phyloP scores from a whole-genome alignment of 106 monocot genomes.

The Acorus calamus region DNA sequence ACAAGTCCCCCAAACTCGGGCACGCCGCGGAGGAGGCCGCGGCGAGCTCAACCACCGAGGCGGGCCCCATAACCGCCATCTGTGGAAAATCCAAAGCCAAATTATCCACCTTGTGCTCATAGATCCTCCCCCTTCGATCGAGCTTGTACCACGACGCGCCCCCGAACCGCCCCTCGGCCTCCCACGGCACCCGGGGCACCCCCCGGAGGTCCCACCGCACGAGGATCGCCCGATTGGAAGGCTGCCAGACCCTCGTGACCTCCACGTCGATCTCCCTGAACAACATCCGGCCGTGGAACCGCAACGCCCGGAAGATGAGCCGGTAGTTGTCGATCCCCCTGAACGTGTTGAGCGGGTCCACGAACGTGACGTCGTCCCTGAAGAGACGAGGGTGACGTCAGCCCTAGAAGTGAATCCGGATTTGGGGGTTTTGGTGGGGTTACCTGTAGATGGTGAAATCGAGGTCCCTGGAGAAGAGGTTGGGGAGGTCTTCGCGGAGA shows the following conservation, averaged over 20 bases:
- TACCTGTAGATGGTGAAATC: conserved; percentile 88
- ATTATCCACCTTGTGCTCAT: conserved; percentile 88
- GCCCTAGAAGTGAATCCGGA: neutral
- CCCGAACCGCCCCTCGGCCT: conserved; percentile 57
- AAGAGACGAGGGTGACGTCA: neutral
- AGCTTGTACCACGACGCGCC: conserved; percentile 87
- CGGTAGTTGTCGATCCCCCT: conserved; percentile 74
- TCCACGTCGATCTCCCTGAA: conserved; percentile 61
- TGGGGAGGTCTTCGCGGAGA: conserved; percentile 75
- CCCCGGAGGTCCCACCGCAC: conserved; percentile 73
- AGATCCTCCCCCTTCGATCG: conserved; percentile 87
- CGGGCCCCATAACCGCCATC: conserved; percentile 5
- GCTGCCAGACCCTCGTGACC: conserved; percentile 75
- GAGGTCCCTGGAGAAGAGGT: conserved; percentile 66
- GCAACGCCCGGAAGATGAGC: conserved; percentile 76
- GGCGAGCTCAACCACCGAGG: conserved; percentile 55
- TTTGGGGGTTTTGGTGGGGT: too few species aligned
- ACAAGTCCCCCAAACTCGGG: conserved; percentile 46
- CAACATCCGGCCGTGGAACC: conserved; percentile 73
- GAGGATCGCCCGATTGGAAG: conserved; percentile 61
- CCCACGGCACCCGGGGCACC: conserved; percentile 86
- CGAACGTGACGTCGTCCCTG: conserved; percentile 81
- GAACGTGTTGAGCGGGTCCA: conserved; percentile 75
- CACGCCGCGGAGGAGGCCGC: conserved; percentile 28
- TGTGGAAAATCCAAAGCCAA: conserved; percentile 65